Evolutionary conservation across 306 rosid species (phyloP).

Genomic region (Coriaria nepalensis): DNA sequence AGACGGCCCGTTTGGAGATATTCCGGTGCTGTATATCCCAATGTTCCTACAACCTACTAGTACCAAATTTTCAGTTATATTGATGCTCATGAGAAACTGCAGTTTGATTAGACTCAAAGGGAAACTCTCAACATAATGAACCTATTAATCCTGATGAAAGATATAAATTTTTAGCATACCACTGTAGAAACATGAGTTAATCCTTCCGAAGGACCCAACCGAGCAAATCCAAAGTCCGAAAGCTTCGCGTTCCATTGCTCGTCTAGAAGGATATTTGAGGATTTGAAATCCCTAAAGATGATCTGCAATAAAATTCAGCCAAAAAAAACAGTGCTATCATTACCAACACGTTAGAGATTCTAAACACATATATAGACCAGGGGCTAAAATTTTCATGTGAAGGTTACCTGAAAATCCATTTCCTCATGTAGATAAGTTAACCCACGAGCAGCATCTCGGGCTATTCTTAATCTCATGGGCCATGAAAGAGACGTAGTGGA

Average conservation of each 20-base stretch:
- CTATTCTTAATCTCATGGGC: conserved; percentile 71
- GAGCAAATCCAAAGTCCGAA: conserved; percentile 88
- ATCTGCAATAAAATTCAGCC: conserved; percentile 26
- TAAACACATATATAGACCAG: conserved; percentile 6
- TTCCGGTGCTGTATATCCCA: conserved; percentile 98
- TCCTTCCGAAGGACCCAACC: conserved; percentile 95
- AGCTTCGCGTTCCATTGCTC: conserved; percentile 95
- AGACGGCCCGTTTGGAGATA: conserved; percentile 85
- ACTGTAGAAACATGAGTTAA: conserved; percentile 92
- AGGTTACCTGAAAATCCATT: conserved; percentile 79
- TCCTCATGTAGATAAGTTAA: conserved; percentile 77
- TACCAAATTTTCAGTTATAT: conserved; percentile 16
- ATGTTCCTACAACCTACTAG: conserved; percentile 82
- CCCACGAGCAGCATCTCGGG: conserved; percentile 89
- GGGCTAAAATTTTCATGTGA: conserved; percentile 1
- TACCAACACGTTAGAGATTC: background rate
- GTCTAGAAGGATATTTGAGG: conserved; percentile 89
- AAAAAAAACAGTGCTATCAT: too few species aligned
- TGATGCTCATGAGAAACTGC: conserved; percentile 6
- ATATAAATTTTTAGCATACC: conserved; percentile 35
- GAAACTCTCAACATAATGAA: too few species aligned
- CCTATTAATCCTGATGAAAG: too few species aligned
- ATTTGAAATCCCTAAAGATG: conserved; percentile 94
- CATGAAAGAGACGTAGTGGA: conserved; percentile 57
- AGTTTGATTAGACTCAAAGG: too few species aligned